These are phyloP conservation scores for Botryosphaeria dothidea DNA, from an alignment of 2,329 filamentous ascomycete genomes.

Conservation along the genomic window DNA sequence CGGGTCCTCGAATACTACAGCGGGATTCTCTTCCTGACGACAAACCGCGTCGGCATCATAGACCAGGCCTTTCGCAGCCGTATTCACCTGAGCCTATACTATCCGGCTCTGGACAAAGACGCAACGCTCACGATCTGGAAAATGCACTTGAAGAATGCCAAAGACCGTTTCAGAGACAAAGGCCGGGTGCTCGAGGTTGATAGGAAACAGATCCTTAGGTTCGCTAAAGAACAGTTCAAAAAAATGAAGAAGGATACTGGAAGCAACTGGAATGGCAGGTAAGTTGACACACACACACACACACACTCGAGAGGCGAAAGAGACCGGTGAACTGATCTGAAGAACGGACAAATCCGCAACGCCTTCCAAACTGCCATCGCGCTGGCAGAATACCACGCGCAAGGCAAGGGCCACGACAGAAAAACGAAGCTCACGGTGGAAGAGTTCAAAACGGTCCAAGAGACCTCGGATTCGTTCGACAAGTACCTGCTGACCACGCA, in stretches of 20 bases:
- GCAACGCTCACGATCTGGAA: not conserved
- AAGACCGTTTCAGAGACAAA: not conserved
- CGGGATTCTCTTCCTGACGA: conserved; percentile 37
- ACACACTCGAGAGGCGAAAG: not conserved
- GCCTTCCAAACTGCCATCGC: conserved; percentile 26
- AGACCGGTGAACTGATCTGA: not conserved
- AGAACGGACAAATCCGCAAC: conserved; percentile 24
- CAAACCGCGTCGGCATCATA: conserved; percentile 34
- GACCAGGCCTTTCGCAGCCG: conserved; percentile 32
- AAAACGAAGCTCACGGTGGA: not conserved
- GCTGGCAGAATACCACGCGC: conserved; percentile 21
- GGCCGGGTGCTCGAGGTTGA: not conserved
- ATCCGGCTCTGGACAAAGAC: conserved; percentile 16
- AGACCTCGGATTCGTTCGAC: not conserved
- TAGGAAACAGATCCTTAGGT: not conserved
- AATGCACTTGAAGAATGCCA: not conserved
- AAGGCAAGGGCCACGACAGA: not conserved
- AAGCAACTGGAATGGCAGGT: not conserved
- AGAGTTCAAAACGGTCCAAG: not conserved
- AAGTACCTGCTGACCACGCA: not conserved
- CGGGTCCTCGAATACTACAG: conserved; percentile 16
- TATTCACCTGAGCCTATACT: conserved; percentile 34
- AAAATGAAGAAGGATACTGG: not conserved
- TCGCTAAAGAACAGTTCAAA: not conserved
- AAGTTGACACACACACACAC: not conserved